Evolutionary conservation across 2,329 filamentous ascomycete species (phyloP).

Genomic region (Hortaea sp.): DNA sequence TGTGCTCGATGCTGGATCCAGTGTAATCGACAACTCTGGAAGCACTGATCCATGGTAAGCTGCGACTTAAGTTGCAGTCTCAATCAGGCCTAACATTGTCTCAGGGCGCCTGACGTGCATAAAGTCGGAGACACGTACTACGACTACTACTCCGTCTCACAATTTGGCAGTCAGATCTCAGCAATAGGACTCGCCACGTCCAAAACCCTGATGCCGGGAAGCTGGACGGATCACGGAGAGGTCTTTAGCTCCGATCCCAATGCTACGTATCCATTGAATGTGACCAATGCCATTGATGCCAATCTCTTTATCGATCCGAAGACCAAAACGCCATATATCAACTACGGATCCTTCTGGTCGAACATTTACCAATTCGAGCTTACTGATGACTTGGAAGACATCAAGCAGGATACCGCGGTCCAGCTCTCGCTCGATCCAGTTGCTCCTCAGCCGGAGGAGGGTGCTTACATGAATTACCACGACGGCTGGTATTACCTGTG

Average conservation of each 20-base stretch:
- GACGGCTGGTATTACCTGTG: conserved; percentile 55
- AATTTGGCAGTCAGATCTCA: conserved; percentile 51
- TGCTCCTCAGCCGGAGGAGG: conserved; percentile 3
- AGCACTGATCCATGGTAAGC: not conserved
- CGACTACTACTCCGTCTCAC: conserved; percentile 56
- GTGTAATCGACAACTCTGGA: not conserved
- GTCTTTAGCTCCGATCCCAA: conserved; percentile 40
- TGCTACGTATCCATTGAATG: conserved; percentile 25
- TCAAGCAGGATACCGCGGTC: not conserved
- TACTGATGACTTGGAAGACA: conserved; percentile 32
- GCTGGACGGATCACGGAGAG: conserved; percentile 50
- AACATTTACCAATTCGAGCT: conserved; percentile 53
- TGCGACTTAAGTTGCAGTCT: too few relatives aligned
- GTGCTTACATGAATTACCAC: conserved; percentile 38
- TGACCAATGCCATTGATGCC: conserved; percentile 45
- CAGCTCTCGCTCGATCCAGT: conserved; percentile 4
- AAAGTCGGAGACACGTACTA: conserved; percentile 51
- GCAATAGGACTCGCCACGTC: conserved; percentile 51
- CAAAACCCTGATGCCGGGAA: conserved; percentile 41
- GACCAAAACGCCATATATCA: conserved; percentile 37
- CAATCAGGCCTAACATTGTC: too few relatives aligned
- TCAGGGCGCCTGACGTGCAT: conserved; percentile 51
- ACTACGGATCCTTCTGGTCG: conserved; percentile 60
- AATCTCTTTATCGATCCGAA: conserved; percentile 33
- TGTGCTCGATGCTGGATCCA: not conserved